A percentile compares a stretch with the other conserved stretches of the same genome.
These are phyloP conservation scores for Deuterostichococcus epilithicus DNA, from an alignment of 139 green algal species.

Conservation along the genomic window DNA sequence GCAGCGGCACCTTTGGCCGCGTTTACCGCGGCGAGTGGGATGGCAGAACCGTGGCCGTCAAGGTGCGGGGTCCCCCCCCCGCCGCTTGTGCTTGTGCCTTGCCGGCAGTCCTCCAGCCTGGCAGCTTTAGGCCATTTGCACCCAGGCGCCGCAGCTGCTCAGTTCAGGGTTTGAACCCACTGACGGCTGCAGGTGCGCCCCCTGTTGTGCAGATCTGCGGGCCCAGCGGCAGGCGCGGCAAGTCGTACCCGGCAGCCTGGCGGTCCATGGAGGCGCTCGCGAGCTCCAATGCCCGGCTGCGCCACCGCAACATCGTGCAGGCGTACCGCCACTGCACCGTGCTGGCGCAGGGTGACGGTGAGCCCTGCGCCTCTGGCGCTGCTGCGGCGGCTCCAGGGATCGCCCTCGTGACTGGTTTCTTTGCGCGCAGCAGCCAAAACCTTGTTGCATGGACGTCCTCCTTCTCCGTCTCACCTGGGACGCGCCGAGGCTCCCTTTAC, in stretches of 20 bases:
- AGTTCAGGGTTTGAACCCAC: too few species aligned
- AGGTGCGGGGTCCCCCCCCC: slow-evolving; percentile 26
- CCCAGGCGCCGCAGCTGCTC: too few species aligned
- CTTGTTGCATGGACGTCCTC: too few species aligned
- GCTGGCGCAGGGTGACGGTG: not conserved
- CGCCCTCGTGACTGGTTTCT: too few species aligned
- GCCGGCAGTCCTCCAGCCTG: too few species aligned
- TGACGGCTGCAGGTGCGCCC: too few species aligned
- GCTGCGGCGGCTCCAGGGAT: too few species aligned
- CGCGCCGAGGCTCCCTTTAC: too few species aligned
- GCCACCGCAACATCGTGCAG: not conserved
- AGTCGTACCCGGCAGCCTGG: not conserved
- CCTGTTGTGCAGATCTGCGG: not conserved
- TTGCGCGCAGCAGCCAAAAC: too few species aligned
- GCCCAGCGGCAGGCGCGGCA: not conserved
- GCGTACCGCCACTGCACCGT: slow-evolving; percentile 9
- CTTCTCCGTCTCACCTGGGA: too few species aligned
- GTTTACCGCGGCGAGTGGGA: slow-evolving; percentile 36
- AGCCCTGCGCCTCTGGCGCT: not conserved
- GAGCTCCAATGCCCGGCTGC: not conserved
- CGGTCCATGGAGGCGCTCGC: not conserved
- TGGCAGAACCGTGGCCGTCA: slow-evolving; percentile 36
- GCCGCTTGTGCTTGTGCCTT: too few species aligned
- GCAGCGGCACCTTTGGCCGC: slow-evolving; percentile 29
- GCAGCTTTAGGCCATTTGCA: too few species aligned